Evolutionary conservation across 441 rosid species (phyloP).

Genomic region (Jatropha podagrica): DNA sequence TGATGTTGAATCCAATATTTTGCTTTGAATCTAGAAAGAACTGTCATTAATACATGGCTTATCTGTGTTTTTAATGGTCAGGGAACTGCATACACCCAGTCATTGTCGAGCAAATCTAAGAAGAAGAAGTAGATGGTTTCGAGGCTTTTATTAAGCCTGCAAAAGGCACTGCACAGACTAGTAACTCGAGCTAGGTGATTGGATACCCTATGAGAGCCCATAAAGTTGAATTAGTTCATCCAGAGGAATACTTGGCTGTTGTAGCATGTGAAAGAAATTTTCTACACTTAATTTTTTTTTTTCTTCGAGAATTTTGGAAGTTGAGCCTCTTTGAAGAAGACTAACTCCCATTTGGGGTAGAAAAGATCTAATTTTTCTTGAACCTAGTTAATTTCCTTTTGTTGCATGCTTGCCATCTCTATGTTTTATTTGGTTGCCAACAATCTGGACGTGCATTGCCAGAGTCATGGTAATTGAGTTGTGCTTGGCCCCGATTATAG

Average conservation of each 20-base stretch:
- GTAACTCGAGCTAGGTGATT: conserved; percentile 36
- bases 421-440: not conserved
- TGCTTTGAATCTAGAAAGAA: not conserved
- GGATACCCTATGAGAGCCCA: conserved; percentile 27
- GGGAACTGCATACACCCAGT: conserved; percentile 86
- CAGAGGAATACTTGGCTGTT: conserved; percentile 30
- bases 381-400: conserved; percentile 16
- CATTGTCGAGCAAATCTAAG: conserved; percentile 73
- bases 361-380: conserved; percentile 25
- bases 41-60: conserved; percentile 14
- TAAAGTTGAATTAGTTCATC: conserved; percentile 26
- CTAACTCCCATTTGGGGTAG: conserved; percentile 28
- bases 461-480: not conserved
- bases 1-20: not conserved
- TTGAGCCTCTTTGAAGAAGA: conserved; percentile 33
- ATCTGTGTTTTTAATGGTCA: conserved; percentile 30
- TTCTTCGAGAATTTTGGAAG: conserved; percentile 24
- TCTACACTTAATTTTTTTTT: conserved; percentile 9
- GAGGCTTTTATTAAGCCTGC: conserved; percentile 25
- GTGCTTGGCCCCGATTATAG: not conserved
- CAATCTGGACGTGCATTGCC: not conserved
- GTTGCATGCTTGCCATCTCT: not conserved
- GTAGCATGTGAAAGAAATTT: conserved; percentile 38
- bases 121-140: conserved; percentile 65
- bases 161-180: conserved; percentile 27